Base-by-base conservation (phyloP, 805 yeast genomes). In the Hanseniaspora singularis region DNA sequence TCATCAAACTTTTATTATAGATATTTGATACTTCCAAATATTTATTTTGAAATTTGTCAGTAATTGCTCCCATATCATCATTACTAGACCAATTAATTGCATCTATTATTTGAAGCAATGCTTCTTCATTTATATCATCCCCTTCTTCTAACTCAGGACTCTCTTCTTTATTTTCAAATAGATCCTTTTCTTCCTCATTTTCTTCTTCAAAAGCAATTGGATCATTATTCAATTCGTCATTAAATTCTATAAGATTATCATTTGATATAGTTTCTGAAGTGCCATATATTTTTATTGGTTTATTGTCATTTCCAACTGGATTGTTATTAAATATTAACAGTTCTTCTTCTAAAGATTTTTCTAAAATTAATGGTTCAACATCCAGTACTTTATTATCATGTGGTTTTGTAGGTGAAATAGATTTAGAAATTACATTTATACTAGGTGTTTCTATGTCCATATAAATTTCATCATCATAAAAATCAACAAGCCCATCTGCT, bases 71-170 rank as follows among this genome's bases (percentile, higher is more conserved):
- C 8, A 84, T 72, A 51, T 76, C 80, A 56, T 82, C 94, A 4
- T 68, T 64, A 1, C 79, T 71, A 24, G 73, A 72, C 92, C 95
- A 89, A 27, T 78, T 76, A 19, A 87, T 44, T 7, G 48, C 40
- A 37, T 44, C 48, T 16, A 44, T 70, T 51, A 83, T 89, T 24
- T 81, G 84, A 49, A 88, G 72, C 12, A 85, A 61, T 2, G 33
- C 46, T 31, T 46, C 49, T 19, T 40, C 45, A 38, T 46, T 40
- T 23, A 33, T 18, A 3, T 34, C 34, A 18, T 38, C 48, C 12
- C n/a, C 8, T 22, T 46, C 39, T 27, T 36, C 22, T 16, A 24
- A 16, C 18, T 26, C 18, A 33, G 23, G 11, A 33, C 14, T 19
- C 23, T 33, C 37, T 15, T 34, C 19, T 20, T 27, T 24, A 9